A percentile compares a stretch with the other conserved stretches of the same genome.
These are phyloP conservation scores for Penicillium sp. DNA, from an alignment of 2,329 filamentous ascomycete genomes.

Conservation along the genomic window DNA sequence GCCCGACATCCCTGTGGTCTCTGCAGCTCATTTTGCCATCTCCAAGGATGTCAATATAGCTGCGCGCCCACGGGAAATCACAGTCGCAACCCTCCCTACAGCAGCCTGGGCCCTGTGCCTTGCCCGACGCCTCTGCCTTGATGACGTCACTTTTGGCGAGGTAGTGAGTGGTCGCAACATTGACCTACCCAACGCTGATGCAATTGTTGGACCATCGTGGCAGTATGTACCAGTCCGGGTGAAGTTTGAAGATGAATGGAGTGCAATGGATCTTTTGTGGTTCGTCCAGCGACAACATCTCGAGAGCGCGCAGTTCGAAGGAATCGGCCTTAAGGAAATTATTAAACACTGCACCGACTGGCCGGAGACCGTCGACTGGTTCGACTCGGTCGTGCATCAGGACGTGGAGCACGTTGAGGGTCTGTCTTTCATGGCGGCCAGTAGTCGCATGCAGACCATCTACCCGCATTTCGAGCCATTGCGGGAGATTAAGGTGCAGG, in stretches of 20 bases:
- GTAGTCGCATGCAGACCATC: constrained; percentile 52
- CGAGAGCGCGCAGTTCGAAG: constrained; percentile 49
- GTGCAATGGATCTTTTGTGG: constrained; percentile 46
- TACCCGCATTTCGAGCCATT: constrained; percentile 54
- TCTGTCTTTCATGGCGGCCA: constrained; percentile 22
- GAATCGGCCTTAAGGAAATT: constrained; percentile 50
- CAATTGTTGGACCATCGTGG: constrained; percentile 57
- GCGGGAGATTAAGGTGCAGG: constrained; percentile 45
- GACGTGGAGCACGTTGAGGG: constrained; percentile 57
- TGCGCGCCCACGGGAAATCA: constrained; percentile 51
- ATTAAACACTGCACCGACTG: constrained; percentile 47
- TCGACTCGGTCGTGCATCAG: constrained; percentile 57
- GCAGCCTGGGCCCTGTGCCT: constrained; percentile 61
- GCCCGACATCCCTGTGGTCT: constrained; percentile 3
- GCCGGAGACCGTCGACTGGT: constrained; percentile 32
- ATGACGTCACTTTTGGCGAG: constrained; percentile 60
- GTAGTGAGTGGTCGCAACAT: constrained; percentile 58
- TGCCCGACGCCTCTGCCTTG: constrained; percentile 45
- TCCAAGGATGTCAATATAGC: constrained; percentile 35
- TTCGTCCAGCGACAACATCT: constrained; percentile 52
- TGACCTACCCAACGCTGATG: constrained; percentile 49
- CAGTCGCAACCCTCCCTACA: constrained; percentile 57
- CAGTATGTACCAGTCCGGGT: constrained; percentile 55
- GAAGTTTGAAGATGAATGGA: constrained; percentile 47
- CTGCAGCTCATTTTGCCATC: constrained; percentile 8